These are phyloP conservation scores for Phlebiopsis flavidoalba DNA, from an alignment of 768 basidiomycete genomes.

Conservation along the genomic window DNA sequence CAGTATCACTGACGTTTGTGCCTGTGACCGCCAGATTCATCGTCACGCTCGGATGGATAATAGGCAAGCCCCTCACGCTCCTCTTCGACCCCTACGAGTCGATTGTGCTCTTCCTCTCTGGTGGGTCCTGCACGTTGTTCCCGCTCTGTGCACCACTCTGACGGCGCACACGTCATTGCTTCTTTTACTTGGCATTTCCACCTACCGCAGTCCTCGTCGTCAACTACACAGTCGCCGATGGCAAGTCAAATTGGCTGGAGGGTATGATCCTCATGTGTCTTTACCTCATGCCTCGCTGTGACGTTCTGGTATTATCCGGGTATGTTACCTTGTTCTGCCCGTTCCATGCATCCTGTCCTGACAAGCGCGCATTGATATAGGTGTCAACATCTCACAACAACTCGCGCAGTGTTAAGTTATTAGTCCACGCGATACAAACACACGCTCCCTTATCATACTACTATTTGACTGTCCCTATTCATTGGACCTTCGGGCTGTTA, in stretches of 20 bases:
- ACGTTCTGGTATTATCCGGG: conserved; percentile 51
- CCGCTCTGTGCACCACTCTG: neutral
- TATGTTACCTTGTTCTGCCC: conserved; percentile 14
- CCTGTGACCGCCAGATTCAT: conserved; percentile 38
- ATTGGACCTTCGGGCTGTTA: neutral
- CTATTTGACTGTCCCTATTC: neutral
- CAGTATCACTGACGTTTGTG: neutral
- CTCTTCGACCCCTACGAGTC: conserved; percentile 89
- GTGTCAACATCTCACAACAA: conserved; percentile 12
- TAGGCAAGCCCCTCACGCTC: conserved; percentile 73
- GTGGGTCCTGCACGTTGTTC: conserved; percentile 22
- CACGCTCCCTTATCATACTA: neutral
- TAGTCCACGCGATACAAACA: neutral
- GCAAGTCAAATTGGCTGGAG: conserved; percentile 92
- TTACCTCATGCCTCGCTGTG: conserved; percentile 52
- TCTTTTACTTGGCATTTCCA: conserved; percentile 31
- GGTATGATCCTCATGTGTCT: conserved; percentile 73
- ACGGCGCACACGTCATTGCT: neutral
- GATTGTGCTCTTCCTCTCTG: conserved; percentile 43
- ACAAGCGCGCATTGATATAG: conserved; percentile 2
- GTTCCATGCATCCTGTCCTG: neutral
- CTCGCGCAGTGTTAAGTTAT: conserved; percentile 1
- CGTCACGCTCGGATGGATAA: conserved; percentile 74
- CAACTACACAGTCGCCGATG: conserved; percentile 81
- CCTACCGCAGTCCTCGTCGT: conserved; percentile 30